A percentile compares a stretch with the other conserved stretches of the same genome.
Conservation (phyloP, 805 yeast genomes). For the Wickerhamiella vanderwaltii region DNA sequence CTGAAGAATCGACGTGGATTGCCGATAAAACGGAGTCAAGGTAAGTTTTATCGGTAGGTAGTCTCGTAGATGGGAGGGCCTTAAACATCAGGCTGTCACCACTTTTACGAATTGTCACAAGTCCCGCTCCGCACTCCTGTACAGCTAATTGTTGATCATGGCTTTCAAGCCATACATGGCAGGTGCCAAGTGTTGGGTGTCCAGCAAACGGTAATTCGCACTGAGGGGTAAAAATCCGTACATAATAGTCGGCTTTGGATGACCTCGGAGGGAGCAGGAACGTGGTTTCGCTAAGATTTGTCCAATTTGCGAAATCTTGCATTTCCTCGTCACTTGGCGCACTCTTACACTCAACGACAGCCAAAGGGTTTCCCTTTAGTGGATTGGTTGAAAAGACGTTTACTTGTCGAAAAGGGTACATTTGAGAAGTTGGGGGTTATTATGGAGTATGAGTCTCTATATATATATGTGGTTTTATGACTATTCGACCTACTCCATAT, state of each 20-base stretch:
- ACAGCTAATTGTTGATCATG: conserved; percentile 6
- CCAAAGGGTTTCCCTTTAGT: conserved; percentile 43
- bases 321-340: conserved; percentile 32
- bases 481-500: too few relatives aligned
- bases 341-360: conserved; percentile 37
- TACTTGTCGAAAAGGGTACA: conserved; percentile 20
- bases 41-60: neutral
- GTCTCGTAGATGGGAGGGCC: neutral
- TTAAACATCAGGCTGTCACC: conserved; percentile 27
- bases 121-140: conserved; percentile 19
- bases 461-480: too few relatives aligned
- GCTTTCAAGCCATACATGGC: conserved; percentile 14
- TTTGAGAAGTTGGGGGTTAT: too few relatives aligned
- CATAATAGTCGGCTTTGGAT: conserved; percentile 34
- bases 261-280: conserved; percentile 35
- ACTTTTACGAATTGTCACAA: conserved; percentile 29
- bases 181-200: conserved; percentile 45
- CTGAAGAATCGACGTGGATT: neutral
- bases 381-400: conserved; percentile 33
- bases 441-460: too few relatives aligned
- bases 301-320: conserved; percentile 46
- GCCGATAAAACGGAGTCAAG: neutral
- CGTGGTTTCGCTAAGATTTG: conserved; percentile 48
- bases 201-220: conserved; percentile 51
- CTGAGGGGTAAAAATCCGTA: conserved; percentile 39